phyloP scores from a whole-genome alignment of 768 basidiomycete genomes.

The Mycena sanguinolenta region DNA sequence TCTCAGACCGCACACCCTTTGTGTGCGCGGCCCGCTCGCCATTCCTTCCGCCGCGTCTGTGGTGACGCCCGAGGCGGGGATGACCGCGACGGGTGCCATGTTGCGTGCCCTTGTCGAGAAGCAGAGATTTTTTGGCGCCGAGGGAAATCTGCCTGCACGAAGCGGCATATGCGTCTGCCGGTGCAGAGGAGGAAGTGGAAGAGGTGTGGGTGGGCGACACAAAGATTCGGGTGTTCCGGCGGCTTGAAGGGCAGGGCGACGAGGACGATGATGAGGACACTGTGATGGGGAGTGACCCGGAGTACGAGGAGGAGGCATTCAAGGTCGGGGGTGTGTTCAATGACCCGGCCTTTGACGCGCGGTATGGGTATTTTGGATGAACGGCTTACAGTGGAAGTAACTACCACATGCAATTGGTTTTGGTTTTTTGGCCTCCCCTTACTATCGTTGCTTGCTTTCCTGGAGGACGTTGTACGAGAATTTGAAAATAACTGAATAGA shows the following conservation, averaged over 20 bases:
- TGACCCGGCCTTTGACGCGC: conserved; percentile 52
- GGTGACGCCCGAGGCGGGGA: background rate
- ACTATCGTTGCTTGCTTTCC: background rate
- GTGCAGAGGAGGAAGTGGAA: conserved; percentile 38
- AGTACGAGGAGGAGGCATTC: conserved; percentile 41
- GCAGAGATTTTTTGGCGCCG: background rate
- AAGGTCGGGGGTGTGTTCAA: conserved; percentile 52
- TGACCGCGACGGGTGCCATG: background rate
- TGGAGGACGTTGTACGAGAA: background rate
- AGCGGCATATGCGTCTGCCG: conserved; percentile 8
- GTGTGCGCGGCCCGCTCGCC: conserved; percentile 5
- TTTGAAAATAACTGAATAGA: background rate
- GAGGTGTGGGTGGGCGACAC: conserved; percentile 34
- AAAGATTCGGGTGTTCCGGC: conserved; percentile 28
- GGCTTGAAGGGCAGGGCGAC: conserved; percentile 11
- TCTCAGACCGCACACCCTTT: conserved; percentile 1
- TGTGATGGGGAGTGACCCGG: conserved; percentile 24
- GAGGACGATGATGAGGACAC: conserved; percentile 29
- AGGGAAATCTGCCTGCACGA: conserved; percentile 4
- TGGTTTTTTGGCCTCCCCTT: too few species aligned
- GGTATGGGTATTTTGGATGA: conserved; percentile 11
- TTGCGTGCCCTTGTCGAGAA: conserved; percentile 2
- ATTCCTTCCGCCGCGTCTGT: background rate
- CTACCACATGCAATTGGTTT: too few species aligned
- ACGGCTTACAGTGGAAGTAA: too few species aligned